Evolutionary conservation across 495 filamentous ascomycete species (phyloP).

Genomic region (Hypomontagnella submonticulosa): DNA sequence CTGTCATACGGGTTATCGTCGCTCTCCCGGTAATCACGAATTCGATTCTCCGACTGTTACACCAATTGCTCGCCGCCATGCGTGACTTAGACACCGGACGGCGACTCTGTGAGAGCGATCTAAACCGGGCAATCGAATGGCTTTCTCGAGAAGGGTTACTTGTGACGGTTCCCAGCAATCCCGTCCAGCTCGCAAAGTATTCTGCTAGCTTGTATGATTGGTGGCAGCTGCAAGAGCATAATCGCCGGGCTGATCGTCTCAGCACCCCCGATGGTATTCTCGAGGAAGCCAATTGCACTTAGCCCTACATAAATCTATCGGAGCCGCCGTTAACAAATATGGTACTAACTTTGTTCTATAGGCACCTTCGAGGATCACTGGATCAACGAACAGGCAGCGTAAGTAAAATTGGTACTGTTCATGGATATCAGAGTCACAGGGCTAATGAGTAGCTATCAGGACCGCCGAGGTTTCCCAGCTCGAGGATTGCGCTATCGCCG

Average conservation of each 20-base stretch:
- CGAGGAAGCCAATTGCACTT: not conserved
- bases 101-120: not conserved
- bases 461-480: conserved; percentile 59
- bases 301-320: conserved; percentile 1
- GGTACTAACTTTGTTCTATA: conserved; percentile 45
- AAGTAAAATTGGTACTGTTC: conserved; percentile 19
- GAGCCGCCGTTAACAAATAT: not conserved
- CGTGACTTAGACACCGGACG: not conserved
- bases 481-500: conserved; percentile 76
- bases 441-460: conserved; percentile 39
- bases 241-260: not conserved
- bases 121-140: conserved; percentile 15
- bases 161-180: not conserved
- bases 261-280: conserved; percentile 25
- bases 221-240: not conserved
- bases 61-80: not conserved
- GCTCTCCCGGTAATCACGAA: not conserved
- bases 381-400: conserved; percentile 59
- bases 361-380: conserved; percentile 57
- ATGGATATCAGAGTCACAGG: not conserved
- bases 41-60: not conserved
- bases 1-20: not conserved
- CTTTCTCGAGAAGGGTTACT: conserved; percentile 16
- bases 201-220: not conserved
- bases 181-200: not conserved